phyloP scores from a whole-genome alignment of 805 yeast genomes.

The Pichia californica region DNA sequence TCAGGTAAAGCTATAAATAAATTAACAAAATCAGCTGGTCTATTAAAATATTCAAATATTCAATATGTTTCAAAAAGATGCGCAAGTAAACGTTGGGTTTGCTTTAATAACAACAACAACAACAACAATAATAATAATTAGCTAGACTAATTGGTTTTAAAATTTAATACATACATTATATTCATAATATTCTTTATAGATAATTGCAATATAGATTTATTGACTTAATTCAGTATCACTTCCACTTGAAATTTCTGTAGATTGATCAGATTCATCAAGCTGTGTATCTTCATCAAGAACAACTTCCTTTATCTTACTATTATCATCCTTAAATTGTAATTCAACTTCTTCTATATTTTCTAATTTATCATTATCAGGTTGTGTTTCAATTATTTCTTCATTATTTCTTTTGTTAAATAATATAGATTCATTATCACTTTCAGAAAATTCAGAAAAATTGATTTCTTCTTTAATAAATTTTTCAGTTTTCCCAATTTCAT shows the following conservation, averaged over 20 bases:
- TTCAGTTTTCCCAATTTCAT: neutral
- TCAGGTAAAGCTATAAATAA: slow-evolving; percentile 6
- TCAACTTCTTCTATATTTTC: neutral
- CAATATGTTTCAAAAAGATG: slow-evolving; percentile 11
- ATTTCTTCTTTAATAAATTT: neutral
- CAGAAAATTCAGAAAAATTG: no score
- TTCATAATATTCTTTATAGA: no score
- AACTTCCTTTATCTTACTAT: neutral
- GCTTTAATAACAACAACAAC: neutral
- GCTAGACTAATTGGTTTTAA: no score
- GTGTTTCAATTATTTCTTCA: neutral
- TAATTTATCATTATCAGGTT: neutral
- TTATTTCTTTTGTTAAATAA: neutral
- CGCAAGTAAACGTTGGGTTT: slow-evolving; percentile 10
- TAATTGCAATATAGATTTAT: no score
- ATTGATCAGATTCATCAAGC: slow-evolving; percentile 2
- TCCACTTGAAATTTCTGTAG: neutral
- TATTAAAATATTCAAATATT: slow-evolving; percentile 7
- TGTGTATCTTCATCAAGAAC: slow-evolving; percentile 7
- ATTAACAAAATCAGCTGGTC: slow-evolving; percentile 4
- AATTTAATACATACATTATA: no score
- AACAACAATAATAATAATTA: no score
- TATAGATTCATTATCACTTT: neutral
- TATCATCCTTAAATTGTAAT: no score
- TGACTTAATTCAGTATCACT: neutral